phyloP scores from a whole-genome alignment of 345 rosid species.

The Raphanus raphanistrum region DNA sequence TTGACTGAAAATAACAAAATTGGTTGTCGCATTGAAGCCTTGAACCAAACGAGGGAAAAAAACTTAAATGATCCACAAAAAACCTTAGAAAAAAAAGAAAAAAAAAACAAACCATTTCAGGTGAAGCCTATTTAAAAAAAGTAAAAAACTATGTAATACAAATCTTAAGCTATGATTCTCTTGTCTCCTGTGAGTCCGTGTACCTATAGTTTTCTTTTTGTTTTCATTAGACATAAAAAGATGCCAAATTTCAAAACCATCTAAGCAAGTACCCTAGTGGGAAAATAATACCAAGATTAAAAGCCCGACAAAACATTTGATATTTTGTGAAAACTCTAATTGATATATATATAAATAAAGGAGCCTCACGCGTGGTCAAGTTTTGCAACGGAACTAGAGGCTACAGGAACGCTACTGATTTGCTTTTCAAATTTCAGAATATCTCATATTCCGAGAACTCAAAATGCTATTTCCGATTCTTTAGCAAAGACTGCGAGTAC shows the following conservation, averaged over 20 bases:
- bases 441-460: too few species aligned
- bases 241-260: constrained; percentile 13
- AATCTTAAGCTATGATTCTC: constrained; percentile 30
- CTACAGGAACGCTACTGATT: too few species aligned
- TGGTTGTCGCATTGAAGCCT: background rate
- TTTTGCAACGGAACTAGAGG: too few species aligned
- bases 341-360: background rate
- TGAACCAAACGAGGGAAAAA: background rate
- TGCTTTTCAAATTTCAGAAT: too few species aligned
- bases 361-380: too few species aligned
- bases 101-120: constrained; percentile 7
- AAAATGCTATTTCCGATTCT: too few species aligned
- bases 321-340: background rate
- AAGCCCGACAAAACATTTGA: background rate
- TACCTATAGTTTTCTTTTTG: constrained; percentile 19
- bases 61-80: constrained; percentile 10
- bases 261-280: background rate
- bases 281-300: background rate
- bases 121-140: constrained; percentile 26
- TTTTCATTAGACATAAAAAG: background rate
- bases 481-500: too few species aligned
- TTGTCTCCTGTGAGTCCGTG: constrained; percentile 35
- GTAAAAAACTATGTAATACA: constrained; percentile 9
- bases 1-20: background rate
- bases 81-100: background rate